Percentiles rank a stretch among this genome's conserved stretches.
These are phyloP conservation scores for Herpetomonas samuelpessoai DNA, from an alignment of 208 protist species.

Conservation along the genomic window DNA sequence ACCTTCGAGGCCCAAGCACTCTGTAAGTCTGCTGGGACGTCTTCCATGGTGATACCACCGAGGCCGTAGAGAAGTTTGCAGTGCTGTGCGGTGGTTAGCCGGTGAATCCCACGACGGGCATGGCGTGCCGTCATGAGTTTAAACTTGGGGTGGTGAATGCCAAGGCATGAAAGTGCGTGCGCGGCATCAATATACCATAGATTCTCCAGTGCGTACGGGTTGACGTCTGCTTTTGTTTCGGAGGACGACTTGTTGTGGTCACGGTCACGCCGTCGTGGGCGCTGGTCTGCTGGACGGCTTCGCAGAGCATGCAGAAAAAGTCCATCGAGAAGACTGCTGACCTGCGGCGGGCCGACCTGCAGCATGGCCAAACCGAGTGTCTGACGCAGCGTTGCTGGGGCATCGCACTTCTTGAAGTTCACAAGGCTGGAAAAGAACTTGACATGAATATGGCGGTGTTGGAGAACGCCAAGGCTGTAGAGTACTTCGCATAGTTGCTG, in stretches of 20 bases:
- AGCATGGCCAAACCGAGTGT: constrained; percentile 84
- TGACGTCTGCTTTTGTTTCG: background rate
- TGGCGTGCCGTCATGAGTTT: constrained; percentile 70
- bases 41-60: constrained; percentile 32
- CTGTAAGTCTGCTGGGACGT: constrained; percentile 43
- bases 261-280: background rate
- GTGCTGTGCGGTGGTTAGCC: constrained; percentile 51
- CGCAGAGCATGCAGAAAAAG: constrained; percentile 84
- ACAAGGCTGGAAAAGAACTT: constrained; percentile 75
- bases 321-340: constrained; percentile 58
- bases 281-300: background rate
- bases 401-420: constrained; percentile 60
- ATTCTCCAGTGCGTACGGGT: constrained; percentile 36
- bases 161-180: constrained; percentile 72
- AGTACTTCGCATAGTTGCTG: constrained; percentile 81
- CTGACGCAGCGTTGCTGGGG: constrained; percentile 56
- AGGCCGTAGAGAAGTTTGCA: constrained; percentile 83
- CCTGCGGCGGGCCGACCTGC: constrained; percentile 54
- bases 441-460: constrained; percentile 83
- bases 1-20: constrained; percentile 66
- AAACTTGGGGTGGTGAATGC: constrained; percentile 74
- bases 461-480: constrained; percentile 76
- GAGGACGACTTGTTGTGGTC: no score
- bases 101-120: constrained; percentile 40
- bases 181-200: constrained; percentile 82